These are phyloP conservation scores for Starmerella riodocensis DNA, from an alignment of 805 yeast genomes.

Conservation along the genomic window DNA sequence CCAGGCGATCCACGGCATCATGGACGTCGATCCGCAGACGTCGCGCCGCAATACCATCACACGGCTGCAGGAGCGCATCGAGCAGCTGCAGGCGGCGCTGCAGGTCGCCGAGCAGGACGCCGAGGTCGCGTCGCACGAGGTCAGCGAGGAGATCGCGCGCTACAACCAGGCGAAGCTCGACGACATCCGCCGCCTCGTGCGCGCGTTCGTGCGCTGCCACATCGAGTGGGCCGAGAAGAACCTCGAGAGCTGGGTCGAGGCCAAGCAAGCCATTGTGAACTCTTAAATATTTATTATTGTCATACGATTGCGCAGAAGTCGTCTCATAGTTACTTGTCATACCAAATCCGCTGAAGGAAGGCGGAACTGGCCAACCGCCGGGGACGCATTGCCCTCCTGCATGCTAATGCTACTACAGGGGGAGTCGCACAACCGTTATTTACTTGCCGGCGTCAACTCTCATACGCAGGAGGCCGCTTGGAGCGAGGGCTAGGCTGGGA, in stretches of 20 bases:
- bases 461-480: no score
- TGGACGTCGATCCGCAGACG: constrained; percentile 56
- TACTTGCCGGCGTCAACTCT: no score
- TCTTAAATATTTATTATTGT: no score
- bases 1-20: constrained; percentile 42
- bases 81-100: constrained; percentile 39
- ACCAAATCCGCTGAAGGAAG: no score
- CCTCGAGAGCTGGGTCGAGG: constrained; percentile 54
- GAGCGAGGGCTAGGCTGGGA: no score
- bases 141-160: constrained; percentile 30
- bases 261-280: constrained; percentile 27
- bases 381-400: no score
- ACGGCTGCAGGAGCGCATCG: constrained; percentile 35
- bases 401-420: no score
- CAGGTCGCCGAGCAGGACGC: constrained; percentile 41
- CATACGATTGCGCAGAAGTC: no score
- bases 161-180: constrained; percentile 40
- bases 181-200: constrained; percentile 39
- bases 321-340: no score
- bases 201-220: constrained; percentile 42
- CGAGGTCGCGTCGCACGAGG: constrained; percentile 36
- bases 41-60: constrained; percentile 41
- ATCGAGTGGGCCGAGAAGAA: constrained; percentile 57
- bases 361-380: no score
- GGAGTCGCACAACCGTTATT: no score